Evolutionary conservation across 78 protist genomes (phyloP), one percentile per base, ranked within the genome.

Genomic region (Guillardia theta): DNA sequence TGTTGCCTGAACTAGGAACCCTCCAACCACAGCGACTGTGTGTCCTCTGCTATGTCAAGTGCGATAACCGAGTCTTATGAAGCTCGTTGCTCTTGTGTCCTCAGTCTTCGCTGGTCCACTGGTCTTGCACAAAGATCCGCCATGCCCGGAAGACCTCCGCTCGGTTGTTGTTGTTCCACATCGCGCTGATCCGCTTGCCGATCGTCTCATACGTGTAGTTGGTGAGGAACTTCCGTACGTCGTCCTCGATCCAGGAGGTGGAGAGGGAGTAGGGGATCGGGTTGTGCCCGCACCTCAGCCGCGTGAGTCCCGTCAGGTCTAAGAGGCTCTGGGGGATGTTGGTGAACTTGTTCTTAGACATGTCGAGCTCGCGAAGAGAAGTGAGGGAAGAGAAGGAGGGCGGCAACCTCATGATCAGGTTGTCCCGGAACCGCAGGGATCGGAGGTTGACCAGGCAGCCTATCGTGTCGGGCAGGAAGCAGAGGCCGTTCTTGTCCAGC

Each of bases 241-340:
- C 22, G 33, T 43, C 83, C 83, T 70, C 83, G 6, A 70, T 70
- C 83, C 83, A 70, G 83, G n/a, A 36, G 41, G 33, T 22, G 83
- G 83, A 43, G 45, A 70, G n/a, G 3, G 83, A 36, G 83, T 22
- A 70, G 83, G 83, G 83, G 41, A 70, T 70, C 83, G 70, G 70
- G 6, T 70, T 70, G 21, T 70, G 33, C 9, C 45, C 41, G 45
- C 33, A 24, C 27, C 83, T 36, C n/a, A 70, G 83, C 46, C 83
- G 83, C 36, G 27, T 24, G 45, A 70, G 83, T 43, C 36, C 46
- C 83, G 83, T 70, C 41, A 70, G 83, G 4, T 36, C 83, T 15
- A 70, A 1, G 36, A 70, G 46, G 41, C 45, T 36, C 41, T 24
- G 9, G 33, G 83, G 83, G 41, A 70, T 70, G 83, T 3, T 33